Base-by-base conservation (phyloP, 306 rosid species). In the Luffa aegyptiaca region DNA sequence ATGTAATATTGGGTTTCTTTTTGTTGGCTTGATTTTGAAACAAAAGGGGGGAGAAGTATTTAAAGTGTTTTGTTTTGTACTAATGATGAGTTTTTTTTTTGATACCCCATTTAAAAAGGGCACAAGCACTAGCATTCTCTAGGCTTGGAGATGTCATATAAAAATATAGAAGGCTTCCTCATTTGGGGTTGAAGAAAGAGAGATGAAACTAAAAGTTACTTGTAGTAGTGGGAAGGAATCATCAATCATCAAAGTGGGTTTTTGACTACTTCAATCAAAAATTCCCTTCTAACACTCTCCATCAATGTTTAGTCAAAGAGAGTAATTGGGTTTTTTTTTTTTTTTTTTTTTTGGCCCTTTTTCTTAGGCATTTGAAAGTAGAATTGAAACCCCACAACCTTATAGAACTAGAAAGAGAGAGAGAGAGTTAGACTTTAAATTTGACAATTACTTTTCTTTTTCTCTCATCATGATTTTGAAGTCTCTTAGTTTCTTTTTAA, bases 161-260 rank as follows among this genome's bases (percentile, higher is more conserved):
- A 49, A 73, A 35, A 51, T 35, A 75, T 85, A 53, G 71, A 86
- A 82, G 79, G 78, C 83, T 81, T 83, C 87, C 85, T 81, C 81
- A 84, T 85, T 88, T 78, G 84, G 81, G 75, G 90, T 90, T 66
- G 77, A 84, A 83, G 82, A 84, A 80, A 84, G 83, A 84, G 87
- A 82, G 82, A 8, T 31, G 8, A 49, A 51, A 55, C 77, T 77
- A 81, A 85, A 92, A 80, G 86, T 49, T 73, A 74, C 26, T 83
- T 84, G 17, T 80, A 66, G 26, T 6, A 86, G 92, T 88, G 96
- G 90, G 79, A 83, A 80, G 90, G 92, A 70, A 70, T 70, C 56
- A 63, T 33, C 44, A 35, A 75, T 52, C 63, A 75, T 53, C 86
- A 58, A 83, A 90, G 94, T 93, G 92, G 96, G 61, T 75, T 75